Percentiles rank a stretch among this genome's conserved stretches.
Evolutionary conservation across 1,139 yeast genomes (phyloP).

Genomic region (Suhomyces anneliseae): DNA sequence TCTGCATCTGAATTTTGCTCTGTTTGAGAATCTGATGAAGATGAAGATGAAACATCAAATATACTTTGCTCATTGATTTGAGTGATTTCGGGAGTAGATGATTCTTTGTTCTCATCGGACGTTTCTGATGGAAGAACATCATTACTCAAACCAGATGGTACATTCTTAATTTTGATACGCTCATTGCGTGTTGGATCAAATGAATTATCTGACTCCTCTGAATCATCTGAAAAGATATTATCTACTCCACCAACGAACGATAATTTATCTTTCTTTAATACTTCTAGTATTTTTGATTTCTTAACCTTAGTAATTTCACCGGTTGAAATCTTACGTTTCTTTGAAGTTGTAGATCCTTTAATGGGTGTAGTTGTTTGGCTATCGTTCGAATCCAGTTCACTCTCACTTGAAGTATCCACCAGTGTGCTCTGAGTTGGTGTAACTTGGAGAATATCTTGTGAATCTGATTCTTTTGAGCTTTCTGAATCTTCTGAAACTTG

Average conservation of each 20-base stretch:
- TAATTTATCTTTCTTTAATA: slow-evolving; percentile 8
- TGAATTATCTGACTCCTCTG: slow-evolving; percentile 15
- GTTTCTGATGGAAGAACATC: neutral
- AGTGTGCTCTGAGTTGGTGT: no score
- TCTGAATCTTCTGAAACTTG: no score
- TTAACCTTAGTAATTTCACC: slow-evolving; percentile 9
- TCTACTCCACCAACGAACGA: slow-evolving; percentile 11
- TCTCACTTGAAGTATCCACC: no score
- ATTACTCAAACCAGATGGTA: neutral
- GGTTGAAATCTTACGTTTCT: neutral
- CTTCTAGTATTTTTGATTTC: slow-evolving; percentile 13
- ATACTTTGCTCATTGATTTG: neutral
- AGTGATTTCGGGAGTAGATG: neutral
- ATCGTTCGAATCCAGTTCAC: no score
- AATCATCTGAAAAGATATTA: slow-evolving; percentile 15
- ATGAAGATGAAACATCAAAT: neutral
- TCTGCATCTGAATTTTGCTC: slow-evolving; percentile 1
- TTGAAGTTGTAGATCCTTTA: neutral
- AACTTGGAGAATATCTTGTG: no score
- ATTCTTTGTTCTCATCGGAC: neutral
- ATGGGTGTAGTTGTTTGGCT: no score
- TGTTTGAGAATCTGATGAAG: neutral
- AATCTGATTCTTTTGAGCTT: no score
- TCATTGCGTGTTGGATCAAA: slow-evolving; percentile 13
- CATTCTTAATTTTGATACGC: slow-evolving; percentile 7